Conservation (phyloP, 306 rosid genomes). For the Cyamopsis tetragonoloba region DNA sequence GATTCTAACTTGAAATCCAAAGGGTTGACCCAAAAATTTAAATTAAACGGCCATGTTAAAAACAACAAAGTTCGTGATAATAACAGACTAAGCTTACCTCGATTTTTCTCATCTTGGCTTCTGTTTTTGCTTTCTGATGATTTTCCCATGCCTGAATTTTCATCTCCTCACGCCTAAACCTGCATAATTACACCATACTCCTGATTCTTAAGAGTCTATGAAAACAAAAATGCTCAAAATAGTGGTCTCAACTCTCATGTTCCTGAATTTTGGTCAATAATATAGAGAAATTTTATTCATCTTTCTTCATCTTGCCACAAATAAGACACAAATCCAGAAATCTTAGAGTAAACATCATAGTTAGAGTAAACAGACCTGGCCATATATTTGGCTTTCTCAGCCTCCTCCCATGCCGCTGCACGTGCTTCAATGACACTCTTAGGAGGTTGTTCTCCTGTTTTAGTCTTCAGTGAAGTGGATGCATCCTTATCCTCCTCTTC, state of each 20-base stretch:
- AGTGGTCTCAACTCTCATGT: background rate
- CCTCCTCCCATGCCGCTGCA: slow-evolving; percentile 95
- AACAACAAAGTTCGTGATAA: slow-evolving; percentile 8
- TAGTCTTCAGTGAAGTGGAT: slow-evolving; percentile 61
- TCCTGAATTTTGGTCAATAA: background rate
- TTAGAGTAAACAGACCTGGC: slow-evolving; percentile 57
- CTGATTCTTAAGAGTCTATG: slow-evolving; percentile 2
- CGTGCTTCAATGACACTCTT: slow-evolving; percentile 66
- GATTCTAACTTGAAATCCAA: background rate
- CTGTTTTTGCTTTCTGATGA: slow-evolving; percentile 94
- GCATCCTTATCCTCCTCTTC: slow-evolving; percentile 89
- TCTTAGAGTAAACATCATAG: background rate
- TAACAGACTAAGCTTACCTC: slow-evolving; percentile 51
- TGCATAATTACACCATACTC: slow-evolving; percentile 35
- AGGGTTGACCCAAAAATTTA: slow-evolving; percentile 6
- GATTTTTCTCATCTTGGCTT: slow-evolving; percentile 87
- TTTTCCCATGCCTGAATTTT: slow-evolving; percentile 96
- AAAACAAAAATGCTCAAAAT: slow-evolving; percentile 16
- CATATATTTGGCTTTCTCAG: slow-evolving; percentile 85
- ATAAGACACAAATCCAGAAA: background rate
- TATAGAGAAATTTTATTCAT: background rate
- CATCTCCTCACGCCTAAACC: slow-evolving; percentile 96
- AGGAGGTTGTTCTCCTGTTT: slow-evolving; percentile 38
- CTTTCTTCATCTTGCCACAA: background rate
- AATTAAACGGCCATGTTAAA: background rate